These are phyloP conservation scores for Colletotrichum sp. DNA, from an alignment of 2,329 filamentous ascomycete species.

Conservation along the genomic window DNA sequence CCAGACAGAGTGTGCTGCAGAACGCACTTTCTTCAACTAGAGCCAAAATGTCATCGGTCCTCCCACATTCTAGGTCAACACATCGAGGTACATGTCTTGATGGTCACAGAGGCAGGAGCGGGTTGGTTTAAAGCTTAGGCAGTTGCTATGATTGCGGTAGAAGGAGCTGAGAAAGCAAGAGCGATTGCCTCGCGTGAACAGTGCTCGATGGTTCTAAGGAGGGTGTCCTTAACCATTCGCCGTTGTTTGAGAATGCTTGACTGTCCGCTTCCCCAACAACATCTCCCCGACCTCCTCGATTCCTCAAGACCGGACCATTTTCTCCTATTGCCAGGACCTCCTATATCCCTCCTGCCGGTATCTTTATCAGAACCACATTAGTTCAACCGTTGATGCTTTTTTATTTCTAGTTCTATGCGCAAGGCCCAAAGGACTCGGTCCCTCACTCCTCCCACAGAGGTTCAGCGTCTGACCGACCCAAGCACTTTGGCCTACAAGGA, in stretches of 20 bases:
- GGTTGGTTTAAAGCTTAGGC: not conserved
- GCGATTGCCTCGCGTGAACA: not conserved
- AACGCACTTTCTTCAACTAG: not conserved
- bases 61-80: not conserved
- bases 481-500: not conserved
- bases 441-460: conserved; percentile 13
- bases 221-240: too few relatives aligned
- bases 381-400: not conserved
- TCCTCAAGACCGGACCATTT: not conserved
- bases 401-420: not conserved
- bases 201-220: not conserved
- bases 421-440: not conserved
- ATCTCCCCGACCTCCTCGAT: not conserved
- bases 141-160: not conserved
- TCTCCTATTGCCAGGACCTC: not conserved
- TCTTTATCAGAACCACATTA: not conserved
- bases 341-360: not conserved
- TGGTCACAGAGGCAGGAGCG: not conserved
- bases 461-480: conserved; percentile 4
- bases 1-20: not conserved
- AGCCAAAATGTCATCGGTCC: not conserved
- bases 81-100: not conserved
- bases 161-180: not conserved
- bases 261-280: not conserved
- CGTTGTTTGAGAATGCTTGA: not conserved